Conservation (phyloP, 2,329 filamentous ascomycete species). For the Cadophora malorum region DNA sequence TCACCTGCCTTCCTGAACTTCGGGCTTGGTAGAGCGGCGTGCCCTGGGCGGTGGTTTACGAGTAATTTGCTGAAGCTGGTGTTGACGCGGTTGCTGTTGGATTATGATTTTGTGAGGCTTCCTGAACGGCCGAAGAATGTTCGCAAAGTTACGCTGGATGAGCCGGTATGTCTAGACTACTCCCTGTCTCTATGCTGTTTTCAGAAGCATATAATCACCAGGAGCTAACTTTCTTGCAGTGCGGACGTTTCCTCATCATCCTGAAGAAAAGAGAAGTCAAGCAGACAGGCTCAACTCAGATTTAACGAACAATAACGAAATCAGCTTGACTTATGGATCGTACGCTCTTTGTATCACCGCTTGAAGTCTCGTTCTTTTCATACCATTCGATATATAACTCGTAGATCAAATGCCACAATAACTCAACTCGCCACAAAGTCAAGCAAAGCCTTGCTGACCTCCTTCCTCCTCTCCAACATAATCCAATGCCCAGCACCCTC, state of each 20-base stretch:
- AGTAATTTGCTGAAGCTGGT: conserved; percentile 11
- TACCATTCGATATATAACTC: too few relatives aligned
- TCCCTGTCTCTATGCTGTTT: too few relatives aligned
- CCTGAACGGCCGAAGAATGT: background rate
- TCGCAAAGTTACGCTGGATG: conserved; percentile 1
- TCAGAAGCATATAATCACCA: background rate
- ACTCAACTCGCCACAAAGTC: conserved; percentile 22
- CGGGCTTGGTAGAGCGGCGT: conserved; percentile 1
- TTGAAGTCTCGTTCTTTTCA: background rate
- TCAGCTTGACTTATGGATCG: too few relatives aligned
- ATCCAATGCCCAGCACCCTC: conserved; percentile 34
- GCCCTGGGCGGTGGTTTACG: conserved; percentile 4
- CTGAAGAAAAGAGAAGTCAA: conserved; percentile 1
- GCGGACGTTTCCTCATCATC: background rate
- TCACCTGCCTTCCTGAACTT: conserved; percentile 11
- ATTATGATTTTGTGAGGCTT: conserved; percentile 9
- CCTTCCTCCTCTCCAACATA: conserved; percentile 31
- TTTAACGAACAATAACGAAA: too few relatives aligned
- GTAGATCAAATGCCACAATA: background rate
- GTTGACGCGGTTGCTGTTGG: background rate
- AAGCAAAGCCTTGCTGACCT: conserved; percentile 27
- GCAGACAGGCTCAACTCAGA: too few relatives aligned
- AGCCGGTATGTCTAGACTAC: too few relatives aligned
- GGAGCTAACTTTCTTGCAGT: background rate
- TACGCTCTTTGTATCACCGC: background rate